A percentile compares a stretch with the other conserved stretches of the same genome.
These are phyloP conservation scores for Allodekkera sacchari DNA, from an alignment of 805 yeast genomes.

Conservation along the genomic window DNA sequence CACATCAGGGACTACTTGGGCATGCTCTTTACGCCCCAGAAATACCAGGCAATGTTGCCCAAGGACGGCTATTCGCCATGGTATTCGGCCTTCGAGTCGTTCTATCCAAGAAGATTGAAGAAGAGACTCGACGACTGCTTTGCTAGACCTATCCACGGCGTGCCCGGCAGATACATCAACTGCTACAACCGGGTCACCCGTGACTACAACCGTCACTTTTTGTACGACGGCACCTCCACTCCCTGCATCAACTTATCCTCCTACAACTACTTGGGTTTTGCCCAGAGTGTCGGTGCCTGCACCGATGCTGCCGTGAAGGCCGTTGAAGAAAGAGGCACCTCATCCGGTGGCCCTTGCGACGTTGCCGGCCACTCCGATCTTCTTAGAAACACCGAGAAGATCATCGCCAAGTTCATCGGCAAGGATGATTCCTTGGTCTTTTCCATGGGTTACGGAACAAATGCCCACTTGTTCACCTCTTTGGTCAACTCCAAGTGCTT, in stretches of 20 bases:
- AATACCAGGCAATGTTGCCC: slow-evolving; percentile 60
- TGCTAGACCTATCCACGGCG: slow-evolving; percentile 93
- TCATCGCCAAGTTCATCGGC: slow-evolving; percentile 80
- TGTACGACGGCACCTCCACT: slow-evolving; percentile 66
- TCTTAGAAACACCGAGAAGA: slow-evolving; percentile 64
- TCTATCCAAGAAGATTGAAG: slow-evolving; percentile 88
- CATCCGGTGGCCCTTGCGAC: slow-evolving; percentile 71
- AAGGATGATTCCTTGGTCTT: slow-evolving; percentile 81
- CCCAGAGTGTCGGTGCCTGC: slow-evolving; percentile 88
- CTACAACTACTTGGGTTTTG: slow-evolving; percentile 94
- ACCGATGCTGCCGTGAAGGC: slow-evolving; percentile 65
- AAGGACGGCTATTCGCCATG: slow-evolving; percentile 92
- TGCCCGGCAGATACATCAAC: slow-evolving; percentile 86
- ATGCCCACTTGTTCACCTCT: slow-evolving; percentile 78
- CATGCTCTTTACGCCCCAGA: slow-evolving; percentile 56
- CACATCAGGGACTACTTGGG: slow-evolving; percentile 88
- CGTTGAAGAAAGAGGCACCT: slow-evolving; percentile 64
- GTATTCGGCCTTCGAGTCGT: slow-evolving; percentile 88
- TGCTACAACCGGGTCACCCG: slow-evolving; percentile 73
- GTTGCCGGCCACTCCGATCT: slow-evolving; percentile 69
- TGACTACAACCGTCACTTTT: slow-evolving; percentile 55
- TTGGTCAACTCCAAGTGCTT: slow-evolving; percentile 81
- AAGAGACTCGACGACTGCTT: slow-evolving; percentile 90
- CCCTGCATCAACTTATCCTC: slow-evolving; percentile 82
- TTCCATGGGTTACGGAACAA: slow-evolving; percentile 95